These are phyloP conservation scores for Ceratorhiza oryzae-sativae DNA, from an alignment of 1,284 basidiomycete species.

Conservation along the genomic window DNA sequence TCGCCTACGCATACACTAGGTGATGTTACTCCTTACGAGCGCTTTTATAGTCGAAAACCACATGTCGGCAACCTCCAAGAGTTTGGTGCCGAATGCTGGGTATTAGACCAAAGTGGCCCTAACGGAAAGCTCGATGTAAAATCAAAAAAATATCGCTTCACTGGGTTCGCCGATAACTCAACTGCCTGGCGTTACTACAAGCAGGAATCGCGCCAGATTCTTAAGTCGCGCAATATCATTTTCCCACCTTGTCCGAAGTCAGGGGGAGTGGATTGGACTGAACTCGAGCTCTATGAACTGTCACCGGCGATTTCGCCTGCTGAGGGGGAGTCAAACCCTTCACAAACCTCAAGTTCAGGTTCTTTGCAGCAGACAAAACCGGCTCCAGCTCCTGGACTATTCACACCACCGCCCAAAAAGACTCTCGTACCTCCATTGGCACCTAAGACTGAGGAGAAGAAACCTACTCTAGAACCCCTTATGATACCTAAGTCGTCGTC, in stretches of 20 bases:
- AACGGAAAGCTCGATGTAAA: neutral
- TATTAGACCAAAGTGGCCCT: neutral
- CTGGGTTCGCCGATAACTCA: neutral
- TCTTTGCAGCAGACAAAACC: too few species aligned
- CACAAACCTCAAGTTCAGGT: neutral
- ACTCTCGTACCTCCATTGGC: neutral
- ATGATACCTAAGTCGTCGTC: too few species aligned
- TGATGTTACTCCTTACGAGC: neutral
- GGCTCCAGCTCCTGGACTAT: neutral
- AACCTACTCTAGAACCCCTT: too few species aligned
- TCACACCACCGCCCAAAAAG: neutral
- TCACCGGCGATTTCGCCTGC: neutral
- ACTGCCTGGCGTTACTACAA: neutral
- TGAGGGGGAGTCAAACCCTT: neutral
- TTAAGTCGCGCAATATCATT: neutral
- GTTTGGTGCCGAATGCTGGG: neutral
- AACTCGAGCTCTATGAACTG: neutral
- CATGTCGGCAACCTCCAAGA: neutral
- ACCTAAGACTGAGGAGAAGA: too few species aligned
- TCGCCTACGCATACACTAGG: neutral
- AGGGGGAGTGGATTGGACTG: neutral
- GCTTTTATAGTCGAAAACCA: neutral
- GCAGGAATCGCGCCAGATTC: neutral
- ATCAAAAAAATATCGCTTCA: neutral
- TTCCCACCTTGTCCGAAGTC: neutral